Percentiles rank a stretch among this genome's conserved stretches.
Conservation (phyloP, 305 asterid genomes). For the Fraxinus dipetala region DNA sequence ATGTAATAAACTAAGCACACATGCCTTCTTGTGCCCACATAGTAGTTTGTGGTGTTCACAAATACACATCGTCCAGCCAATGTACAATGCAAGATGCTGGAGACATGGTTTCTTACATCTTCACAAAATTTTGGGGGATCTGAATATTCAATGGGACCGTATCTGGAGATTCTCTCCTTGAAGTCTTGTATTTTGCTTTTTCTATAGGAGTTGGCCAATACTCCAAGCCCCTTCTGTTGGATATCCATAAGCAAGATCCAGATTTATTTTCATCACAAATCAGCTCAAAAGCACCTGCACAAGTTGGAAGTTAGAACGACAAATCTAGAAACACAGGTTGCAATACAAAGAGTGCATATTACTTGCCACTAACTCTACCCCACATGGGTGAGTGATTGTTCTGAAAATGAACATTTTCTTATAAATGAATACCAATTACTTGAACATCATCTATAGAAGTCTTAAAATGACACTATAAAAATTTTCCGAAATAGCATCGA, state of each 20-base stretch:
- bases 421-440: neutral
- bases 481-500: neutral
- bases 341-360: conserved; percentile 10
- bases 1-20: conserved; percentile 8
- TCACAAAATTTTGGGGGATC: conserved; percentile 69
- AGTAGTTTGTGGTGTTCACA: conserved; percentile 10
- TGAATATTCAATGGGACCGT: conserved; percentile 49
- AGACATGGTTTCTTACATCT: conserved; percentile 53
- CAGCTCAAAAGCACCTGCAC: conserved; percentile 79
- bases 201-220: conserved; percentile 93
- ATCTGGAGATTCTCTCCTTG: conserved; percentile 44
- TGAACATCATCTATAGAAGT: neutral
- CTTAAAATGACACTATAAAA: neutral
- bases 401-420: conserved; percentile 20
- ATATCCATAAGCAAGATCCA: conserved; percentile 88
- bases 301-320: conserved; percentile 23
- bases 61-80: neutral
- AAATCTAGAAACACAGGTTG: conserved; percentile 9
- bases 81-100: neutral
- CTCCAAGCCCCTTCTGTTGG: conserved; percentile 80
- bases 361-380: conserved; percentile 6
- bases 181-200: conserved; percentile 49
- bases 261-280: conserved; percentile 80
- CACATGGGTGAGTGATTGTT: neutral
- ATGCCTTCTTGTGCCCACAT: conserved; percentile 12